Conservation (phyloP, 139 green algal genomes). For the Chlorella sp. region DNA sequence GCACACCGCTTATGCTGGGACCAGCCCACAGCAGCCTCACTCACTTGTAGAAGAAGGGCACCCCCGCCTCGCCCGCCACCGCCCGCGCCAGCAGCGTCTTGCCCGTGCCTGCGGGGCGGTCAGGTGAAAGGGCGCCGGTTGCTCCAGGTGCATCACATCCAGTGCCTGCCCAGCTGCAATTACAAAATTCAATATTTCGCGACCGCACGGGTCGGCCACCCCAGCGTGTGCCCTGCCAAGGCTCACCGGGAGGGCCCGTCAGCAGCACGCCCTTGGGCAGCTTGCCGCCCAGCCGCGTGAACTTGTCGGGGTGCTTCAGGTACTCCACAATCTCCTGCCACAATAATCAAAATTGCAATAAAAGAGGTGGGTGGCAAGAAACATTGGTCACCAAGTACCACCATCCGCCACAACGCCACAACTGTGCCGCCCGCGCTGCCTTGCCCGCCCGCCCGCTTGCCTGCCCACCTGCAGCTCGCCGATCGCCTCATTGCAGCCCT, state of each 20-base stretch:
- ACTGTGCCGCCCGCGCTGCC: not conserved
- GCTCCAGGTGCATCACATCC: not conserved
- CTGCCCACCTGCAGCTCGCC: slow-evolving; percentile 73
- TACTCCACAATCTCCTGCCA: slow-evolving; percentile 93
- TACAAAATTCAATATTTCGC: too few relatives aligned
- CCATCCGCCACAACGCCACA: too few relatives aligned
- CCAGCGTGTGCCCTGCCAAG: too few relatives aligned
- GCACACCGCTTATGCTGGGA: not conserved
- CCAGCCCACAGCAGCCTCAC: not conserved
- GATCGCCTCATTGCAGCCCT: slow-evolving; percentile 95
- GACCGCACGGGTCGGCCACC: too few relatives aligned
- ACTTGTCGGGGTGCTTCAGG: slow-evolving; percentile 84
- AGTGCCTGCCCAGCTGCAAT: too few relatives aligned
- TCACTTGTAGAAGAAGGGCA: slow-evolving; percentile 98
- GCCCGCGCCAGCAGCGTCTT: slow-evolving; percentile 48
- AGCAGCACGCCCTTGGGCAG: slow-evolving; percentile 90
- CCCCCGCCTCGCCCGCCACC: slow-evolving; percentile 90
- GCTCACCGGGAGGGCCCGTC: slow-evolving; percentile 90
- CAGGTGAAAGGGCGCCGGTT: not conserved
- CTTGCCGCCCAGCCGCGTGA: slow-evolving; percentile 91
- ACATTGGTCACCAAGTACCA: not conserved
- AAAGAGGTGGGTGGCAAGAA: not conserved
- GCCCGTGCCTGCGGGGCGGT: not conserved
- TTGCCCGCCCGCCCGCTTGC: too few relatives aligned
- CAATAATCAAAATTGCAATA: not conserved